A percentile compares a stretch with the other conserved stretches of the same genome.
phyloP scores from a whole-genome alignment of 257 asterid species.

The Plantago major region DNA sequence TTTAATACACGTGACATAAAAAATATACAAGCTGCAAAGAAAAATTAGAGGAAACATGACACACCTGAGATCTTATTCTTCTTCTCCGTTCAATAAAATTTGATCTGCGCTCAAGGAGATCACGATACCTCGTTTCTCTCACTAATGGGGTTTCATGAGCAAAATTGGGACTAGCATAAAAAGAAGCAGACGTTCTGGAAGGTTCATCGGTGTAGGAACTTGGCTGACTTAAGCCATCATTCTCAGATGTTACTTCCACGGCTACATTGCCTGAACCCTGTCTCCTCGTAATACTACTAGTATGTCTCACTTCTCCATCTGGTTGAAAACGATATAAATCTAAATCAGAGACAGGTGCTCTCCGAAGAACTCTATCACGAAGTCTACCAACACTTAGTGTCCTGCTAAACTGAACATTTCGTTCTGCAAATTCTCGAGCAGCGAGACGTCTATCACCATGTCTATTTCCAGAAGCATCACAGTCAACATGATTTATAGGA shows the following conservation, averaged over 20 bases:
- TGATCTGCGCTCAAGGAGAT: conserved; percentile 74
- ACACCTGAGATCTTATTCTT: conserved; percentile 98
- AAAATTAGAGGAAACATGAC: conserved; percentile 16
- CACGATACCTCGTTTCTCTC: conserved; percentile 71
- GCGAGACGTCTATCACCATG: conserved; percentile 48
- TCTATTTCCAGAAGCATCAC: conserved; percentile 45
- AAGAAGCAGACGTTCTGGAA: conserved; percentile 37
- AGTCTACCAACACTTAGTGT: conserved; percentile 95
- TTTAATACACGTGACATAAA: conserved; percentile 2
- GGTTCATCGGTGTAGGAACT: conserved; percentile 37
- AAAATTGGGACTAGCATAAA: conserved; percentile 40
- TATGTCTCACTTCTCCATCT: conserved; percentile 41
- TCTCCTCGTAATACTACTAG: conserved; percentile 39
- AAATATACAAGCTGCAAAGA: not conserved
- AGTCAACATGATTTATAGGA: conserved; percentile 35
- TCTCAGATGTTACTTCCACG: conserved; percentile 34
- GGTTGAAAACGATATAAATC: conserved; percentile 44
- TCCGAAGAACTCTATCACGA: conserved; percentile 87
- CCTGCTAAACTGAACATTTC: conserved; percentile 81
- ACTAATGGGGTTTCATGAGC: conserved; percentile 46
- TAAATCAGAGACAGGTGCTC: conserved; percentile 51
- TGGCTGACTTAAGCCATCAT: conserved; percentile 31
- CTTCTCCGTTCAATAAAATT: conserved; percentile 85
- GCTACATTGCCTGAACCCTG: conserved; percentile 36
- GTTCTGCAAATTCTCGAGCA: conserved; percentile 63